Conservation (phyloP, 179 eudicot species). For the Amaranthus tricolor region DNA sequence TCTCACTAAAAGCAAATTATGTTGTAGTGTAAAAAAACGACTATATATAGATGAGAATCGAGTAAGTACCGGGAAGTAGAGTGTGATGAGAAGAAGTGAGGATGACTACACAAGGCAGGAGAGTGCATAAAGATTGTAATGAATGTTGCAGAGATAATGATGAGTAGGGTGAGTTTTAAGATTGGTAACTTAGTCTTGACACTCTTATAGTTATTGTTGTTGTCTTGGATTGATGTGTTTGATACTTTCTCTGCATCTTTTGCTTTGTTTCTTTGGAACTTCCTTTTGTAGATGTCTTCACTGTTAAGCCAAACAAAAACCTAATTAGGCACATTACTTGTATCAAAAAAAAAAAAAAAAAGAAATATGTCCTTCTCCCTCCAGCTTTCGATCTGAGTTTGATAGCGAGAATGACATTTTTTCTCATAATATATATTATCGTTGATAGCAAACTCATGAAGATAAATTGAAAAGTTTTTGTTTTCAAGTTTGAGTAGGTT, state of each 20-base stretch:
- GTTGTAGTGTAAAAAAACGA: no score
- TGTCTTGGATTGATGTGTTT: conserved; percentile 38
- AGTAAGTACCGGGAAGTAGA: conserved; percentile 40
- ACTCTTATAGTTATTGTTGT: conserved; percentile 26
- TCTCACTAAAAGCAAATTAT: no score
- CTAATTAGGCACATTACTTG: neutral
- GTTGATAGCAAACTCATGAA: no score
- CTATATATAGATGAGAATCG: neutral
- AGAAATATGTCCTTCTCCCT: no score
- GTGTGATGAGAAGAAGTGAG: conserved; percentile 28
- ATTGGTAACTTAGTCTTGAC: conserved; percentile 45
- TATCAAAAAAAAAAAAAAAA: no score
- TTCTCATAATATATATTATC: no score
- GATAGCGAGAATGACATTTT: no score
- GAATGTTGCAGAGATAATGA: conserved; percentile 39
- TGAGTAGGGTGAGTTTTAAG: conserved; percentile 43
- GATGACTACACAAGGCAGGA: conserved; percentile 33
- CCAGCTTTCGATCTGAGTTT: no score
- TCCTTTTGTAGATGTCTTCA: conserved; percentile 68
- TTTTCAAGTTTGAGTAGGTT: no score
- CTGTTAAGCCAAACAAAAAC: conserved; percentile 34
- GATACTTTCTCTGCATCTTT: conserved; percentile 47
- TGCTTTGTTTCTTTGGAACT: conserved; percentile 45
- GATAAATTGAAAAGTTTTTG: no score
- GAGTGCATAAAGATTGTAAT: conserved; percentile 37